Evolutionary conservation across 495 filamentous ascomycete genomes (phyloP), one percentile per base, ranked within the genome.

Genomic region (Lasiosphaeris hirsuta): DNA sequence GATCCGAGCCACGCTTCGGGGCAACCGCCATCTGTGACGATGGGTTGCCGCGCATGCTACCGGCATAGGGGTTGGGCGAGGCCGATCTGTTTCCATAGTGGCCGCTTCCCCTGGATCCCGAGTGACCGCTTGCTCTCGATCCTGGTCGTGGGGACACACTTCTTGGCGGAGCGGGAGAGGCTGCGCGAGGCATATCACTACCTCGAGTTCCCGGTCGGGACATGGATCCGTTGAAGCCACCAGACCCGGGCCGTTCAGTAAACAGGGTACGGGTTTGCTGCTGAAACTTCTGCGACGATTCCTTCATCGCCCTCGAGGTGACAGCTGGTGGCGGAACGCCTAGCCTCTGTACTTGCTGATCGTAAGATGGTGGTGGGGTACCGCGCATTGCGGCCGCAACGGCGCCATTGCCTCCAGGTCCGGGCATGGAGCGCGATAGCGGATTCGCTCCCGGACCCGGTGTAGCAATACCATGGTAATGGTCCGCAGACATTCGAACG

Each of bases 321-420:
- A 92, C 90, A 10, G 95, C 95, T 0, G 93, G 94, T 52, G 94
- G 85, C 0, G 95, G 95, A 13, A 92, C 88, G 56, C 87, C 95
- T 10, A 99, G 84, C 42, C 91, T 82, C 64, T 93, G 64, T 39
- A 89, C 77, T 47, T 86, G 81, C 44, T 88, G 85, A 61, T 89
- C 83, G 64, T 97, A 97, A 0, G 89, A 88, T 2, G 95, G 94
- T 7, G 94, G 92, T 7, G 89, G 88, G 37, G 86, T 90, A 7
- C 86, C 86, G 63, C 86, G 74, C 60, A 84, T 75, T 8, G 75
- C 84, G 47, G 79, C 70, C 7, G 72, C 69, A 4, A 76, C 68
- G 45, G 75, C 74, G 23, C 74, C 63, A 63, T 74, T 81, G 36
- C 69, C 70, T 35, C 79, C 77, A 19, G 84, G 81, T 19, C 80